A percentile compares a stretch with the other conserved stretches of the same genome.
These are phyloP conservation scores for Coemansia sp. DNA, from an alignment of 192 early-diverging fungal species.

Conservation along the genomic window DNA sequence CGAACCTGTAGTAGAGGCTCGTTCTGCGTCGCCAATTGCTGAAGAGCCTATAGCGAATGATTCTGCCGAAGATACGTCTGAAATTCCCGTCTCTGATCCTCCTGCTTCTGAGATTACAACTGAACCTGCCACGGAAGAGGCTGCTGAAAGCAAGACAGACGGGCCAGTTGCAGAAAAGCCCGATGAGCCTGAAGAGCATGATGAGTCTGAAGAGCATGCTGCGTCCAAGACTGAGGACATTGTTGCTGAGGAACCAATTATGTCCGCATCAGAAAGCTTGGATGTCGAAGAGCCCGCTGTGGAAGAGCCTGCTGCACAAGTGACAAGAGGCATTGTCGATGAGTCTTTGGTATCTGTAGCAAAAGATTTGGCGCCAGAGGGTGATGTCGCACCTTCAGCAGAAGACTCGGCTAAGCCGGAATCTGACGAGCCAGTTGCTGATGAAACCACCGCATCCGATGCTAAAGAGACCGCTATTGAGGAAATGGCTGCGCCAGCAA, in stretches of 20 bases:
- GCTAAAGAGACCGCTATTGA: conserved; percentile 5
- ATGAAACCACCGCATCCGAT: not conserved
- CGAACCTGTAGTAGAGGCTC: too few relatives aligned
- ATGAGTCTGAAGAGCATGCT: not conserved
- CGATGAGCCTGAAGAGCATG: not conserved
- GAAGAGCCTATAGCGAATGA: not conserved
- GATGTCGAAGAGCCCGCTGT: not conserved
- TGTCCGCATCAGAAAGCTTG: not conserved
- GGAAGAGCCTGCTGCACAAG: not conserved
- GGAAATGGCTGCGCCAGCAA: not conserved
- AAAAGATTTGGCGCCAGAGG: too few relatives aligned
- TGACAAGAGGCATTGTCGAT: not conserved
- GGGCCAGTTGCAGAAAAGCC: not conserved
- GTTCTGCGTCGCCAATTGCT: not conserved
- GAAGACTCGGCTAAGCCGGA: conserved; percentile 1
- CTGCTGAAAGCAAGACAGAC: not conserved
- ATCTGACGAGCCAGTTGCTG: conserved; percentile 5
- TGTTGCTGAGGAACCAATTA: not conserved
- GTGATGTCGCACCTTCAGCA: not conserved
- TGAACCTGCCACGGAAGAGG: too few relatives aligned
- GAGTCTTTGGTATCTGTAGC: too few relatives aligned
- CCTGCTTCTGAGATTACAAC: too few relatives aligned
- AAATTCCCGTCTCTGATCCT: too few relatives aligned
- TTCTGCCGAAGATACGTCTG: not conserved
- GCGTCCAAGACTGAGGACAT: not conserved